phyloP scores from a whole-genome alignment of 225 moss, liverwort and hornwort species.

The Thuidium tamariscinum region DNA sequence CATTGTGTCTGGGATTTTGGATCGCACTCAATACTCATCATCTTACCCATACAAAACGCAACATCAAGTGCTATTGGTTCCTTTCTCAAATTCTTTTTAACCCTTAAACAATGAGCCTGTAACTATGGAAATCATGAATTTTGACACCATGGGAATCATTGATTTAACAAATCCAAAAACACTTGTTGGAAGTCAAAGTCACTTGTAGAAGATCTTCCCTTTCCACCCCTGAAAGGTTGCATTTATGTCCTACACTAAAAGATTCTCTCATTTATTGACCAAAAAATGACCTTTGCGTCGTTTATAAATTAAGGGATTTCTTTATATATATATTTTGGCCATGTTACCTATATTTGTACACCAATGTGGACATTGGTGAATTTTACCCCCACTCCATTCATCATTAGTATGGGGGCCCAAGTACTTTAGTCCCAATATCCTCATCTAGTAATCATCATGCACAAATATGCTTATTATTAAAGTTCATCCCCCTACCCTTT shows the following conservation, averaged over 20 bases:
- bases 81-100: fast-evolving
- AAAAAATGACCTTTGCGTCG: too few relatives aligned
- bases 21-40: neutral
- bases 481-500: neutral
- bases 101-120: too few relatives aligned
- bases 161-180: too few relatives aligned
- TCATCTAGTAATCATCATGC: neutral
- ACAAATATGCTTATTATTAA: neutral
- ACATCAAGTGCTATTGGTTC: neutral
- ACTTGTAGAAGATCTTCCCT: too few relatives aligned
- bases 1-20: neutral
- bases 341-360: neutral
- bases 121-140: too few relatives aligned
- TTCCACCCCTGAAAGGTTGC: too few relatives aligned
- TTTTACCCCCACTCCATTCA: neutral
- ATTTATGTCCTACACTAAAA: too few relatives aligned
- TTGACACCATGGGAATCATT: too few relatives aligned
- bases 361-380: neutral
- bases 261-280: too few relatives aligned
- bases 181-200: too few relatives aligned
- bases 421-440: neutral
- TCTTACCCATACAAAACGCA: neutral
- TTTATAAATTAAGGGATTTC: too few relatives aligned
- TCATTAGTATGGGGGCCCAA: neutral
- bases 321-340: too few relatives aligned